phyloP scores from a whole-genome alignment of 108 stramenopile genomes.

The Pseudonitzschia multistriata region DNA sequence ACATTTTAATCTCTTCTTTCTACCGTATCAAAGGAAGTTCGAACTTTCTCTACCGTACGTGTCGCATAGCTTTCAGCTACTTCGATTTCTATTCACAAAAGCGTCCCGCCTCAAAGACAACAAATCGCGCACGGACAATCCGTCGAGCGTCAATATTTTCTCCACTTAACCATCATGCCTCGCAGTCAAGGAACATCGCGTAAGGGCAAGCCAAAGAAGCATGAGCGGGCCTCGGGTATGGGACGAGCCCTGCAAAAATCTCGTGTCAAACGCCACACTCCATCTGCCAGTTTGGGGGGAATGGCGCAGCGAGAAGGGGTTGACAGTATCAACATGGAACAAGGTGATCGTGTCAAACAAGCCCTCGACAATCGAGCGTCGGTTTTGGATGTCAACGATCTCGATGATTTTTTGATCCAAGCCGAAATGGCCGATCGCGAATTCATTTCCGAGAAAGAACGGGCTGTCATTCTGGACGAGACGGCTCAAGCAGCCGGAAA shows the following conservation, averaged over 20 bases:
- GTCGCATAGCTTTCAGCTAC: too few relatives aligned
- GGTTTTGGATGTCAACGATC: slow-evolving; percentile 86
- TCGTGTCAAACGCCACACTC: slow-evolving; percentile 54
- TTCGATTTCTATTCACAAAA: neutral
- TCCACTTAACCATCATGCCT: slow-evolving; percentile 51
- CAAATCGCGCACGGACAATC: too few relatives aligned
- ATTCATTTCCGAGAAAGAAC: slow-evolving; percentile 84
- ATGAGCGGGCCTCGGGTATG: slow-evolving; percentile 81
- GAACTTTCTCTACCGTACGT: too few relatives aligned
- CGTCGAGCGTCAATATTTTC: too few relatives aligned
- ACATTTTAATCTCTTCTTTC: too few relatives aligned
- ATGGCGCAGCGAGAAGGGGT: slow-evolving; percentile 78
- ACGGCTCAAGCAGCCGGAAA: slow-evolving; percentile 41
- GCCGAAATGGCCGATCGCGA: slow-evolving; percentile 92
- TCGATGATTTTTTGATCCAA: slow-evolving; percentile 92
- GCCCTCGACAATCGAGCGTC: slow-evolving; percentile 52
- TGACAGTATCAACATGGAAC: slow-evolving; percentile 54
- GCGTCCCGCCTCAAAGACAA: neutral
- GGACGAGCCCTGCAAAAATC: slow-evolving; percentile 76
- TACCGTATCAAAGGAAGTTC: too few relatives aligned
- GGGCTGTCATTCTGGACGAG: slow-evolving; percentile 60
- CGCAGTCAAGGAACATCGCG: slow-evolving; percentile 88
- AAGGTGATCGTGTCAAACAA: slow-evolving; percentile 9
- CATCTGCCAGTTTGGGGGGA: slow-evolving; percentile 66
- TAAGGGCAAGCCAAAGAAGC: slow-evolving; percentile 88